phyloP scores from a whole-genome alignment of 1,284 basidiomycete species.

The Cystobasidiaceae sp. region DNA sequence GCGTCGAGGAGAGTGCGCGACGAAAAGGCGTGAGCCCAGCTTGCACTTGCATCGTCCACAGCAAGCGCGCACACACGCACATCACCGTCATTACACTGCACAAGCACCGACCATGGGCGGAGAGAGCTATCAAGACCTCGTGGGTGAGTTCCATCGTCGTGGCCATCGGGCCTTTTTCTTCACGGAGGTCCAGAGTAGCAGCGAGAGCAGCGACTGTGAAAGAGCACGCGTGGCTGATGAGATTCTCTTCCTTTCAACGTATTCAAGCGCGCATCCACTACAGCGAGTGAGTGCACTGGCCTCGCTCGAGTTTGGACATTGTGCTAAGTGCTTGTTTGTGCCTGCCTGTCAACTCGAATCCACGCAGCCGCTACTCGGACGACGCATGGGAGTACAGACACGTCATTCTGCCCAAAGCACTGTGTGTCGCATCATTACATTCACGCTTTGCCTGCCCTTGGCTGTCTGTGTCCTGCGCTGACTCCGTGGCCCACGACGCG shows the following conservation, averaged over 20 bases:
- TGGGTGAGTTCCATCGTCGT: slow-evolving; percentile 5
- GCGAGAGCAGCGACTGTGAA: background rate
- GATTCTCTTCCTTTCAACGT: background rate
- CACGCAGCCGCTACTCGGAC: slow-evolving; percentile 30
- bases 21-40: no score
- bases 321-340: no score
- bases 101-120: slow-evolving; percentile 28
- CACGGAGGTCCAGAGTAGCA: background rate
- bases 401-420: slow-evolving; percentile 41
- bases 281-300: slow-evolving; percentile 18
- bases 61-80: no score
- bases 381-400: slow-evolving; percentile 33
- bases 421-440: slow-evolving; percentile 2
- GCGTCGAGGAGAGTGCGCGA: no score
- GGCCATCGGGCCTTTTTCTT: background rate
- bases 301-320: no score
- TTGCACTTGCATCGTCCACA: no score
- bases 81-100: no score
- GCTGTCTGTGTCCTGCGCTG: background rate
- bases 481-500: background rate
- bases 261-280: slow-evolving; percentile 30
- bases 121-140: slow-evolving; percentile 27
- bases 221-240: background rate
- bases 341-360: no score
- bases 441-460: background rate